Percentiles rank a stretch among this genome's conserved stretches.
Evolutionary conservation across 257 asterid species (phyloP).

Genomic region (Cordia subcordata): DNA sequence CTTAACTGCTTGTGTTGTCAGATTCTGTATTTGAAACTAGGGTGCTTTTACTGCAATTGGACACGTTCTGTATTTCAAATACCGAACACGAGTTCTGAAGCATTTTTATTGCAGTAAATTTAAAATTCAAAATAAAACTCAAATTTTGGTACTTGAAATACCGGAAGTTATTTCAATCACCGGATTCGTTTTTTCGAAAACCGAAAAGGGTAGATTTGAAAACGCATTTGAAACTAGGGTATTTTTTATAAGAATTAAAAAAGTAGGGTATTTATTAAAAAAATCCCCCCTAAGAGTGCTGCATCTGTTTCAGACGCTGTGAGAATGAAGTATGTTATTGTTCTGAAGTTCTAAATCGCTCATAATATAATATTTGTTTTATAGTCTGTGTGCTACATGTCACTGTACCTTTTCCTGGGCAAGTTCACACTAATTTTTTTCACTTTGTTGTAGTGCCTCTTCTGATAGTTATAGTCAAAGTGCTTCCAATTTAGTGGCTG

Average conservation of each 20-base stretch:
- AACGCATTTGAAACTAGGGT: no score
- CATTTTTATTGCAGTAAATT: no score
- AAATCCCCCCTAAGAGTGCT: slow-evolving; percentile 29
- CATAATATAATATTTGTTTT: not conserved
- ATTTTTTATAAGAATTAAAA: no score
- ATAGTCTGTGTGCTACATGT: not conserved
- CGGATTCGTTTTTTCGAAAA: no score
- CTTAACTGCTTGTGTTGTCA: slow-evolving; percentile 10
- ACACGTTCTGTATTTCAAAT: slow-evolving; percentile 18
- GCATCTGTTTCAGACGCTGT: slow-evolving; percentile 42
- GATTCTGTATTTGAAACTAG: no score
- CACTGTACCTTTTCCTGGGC: slow-evolving; percentile 1
- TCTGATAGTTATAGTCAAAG: slow-evolving; percentile 32
- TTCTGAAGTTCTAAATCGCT: not conserved
- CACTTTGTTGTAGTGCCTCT: slow-evolving; percentile 37
- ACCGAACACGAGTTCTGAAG: no score
- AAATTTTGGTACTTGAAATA: no score
- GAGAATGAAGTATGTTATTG: slow-evolving; percentile 30
- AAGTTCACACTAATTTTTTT: slow-evolving; percentile 13
- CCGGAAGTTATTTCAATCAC: no score
- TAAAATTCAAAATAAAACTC: no score
- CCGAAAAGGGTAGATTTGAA: no score
- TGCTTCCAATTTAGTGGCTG: slow-evolving; percentile 56
- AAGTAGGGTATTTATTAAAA: no score
- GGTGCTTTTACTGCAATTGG: no score